Conservation (phyloP, 129 eudicot genomes). For the Chrysanthemum makinoi region DNA sequence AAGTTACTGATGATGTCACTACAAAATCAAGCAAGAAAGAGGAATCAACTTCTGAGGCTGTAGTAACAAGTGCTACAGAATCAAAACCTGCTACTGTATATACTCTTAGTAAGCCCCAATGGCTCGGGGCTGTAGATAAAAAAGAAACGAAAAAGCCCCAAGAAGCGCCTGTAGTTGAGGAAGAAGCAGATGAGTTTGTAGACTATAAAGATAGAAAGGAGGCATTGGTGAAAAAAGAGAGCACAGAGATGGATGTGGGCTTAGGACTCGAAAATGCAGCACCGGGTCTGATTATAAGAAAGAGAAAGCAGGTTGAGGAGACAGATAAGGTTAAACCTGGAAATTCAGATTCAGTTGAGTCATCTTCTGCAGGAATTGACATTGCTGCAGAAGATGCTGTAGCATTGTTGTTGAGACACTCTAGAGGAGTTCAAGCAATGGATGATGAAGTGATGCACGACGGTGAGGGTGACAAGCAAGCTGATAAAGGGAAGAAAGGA, state of each 20-base stretch:
- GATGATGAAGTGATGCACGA: slow-evolving; percentile 32
- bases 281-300: slow-evolving; percentile 90
- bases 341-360: slow-evolving; percentile 24
- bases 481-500: slow-evolving; percentile 32
- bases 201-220: slow-evolving; percentile 81
- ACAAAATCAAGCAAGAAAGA: slow-evolving; percentile 32
- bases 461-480: slow-evolving; percentile 20
- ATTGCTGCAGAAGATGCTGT: no score
- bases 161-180: slow-evolving; percentile 28
- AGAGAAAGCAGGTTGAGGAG: slow-evolving; percentile 34
- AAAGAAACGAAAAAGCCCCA: slow-evolving; percentile 40
- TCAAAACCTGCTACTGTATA: slow-evolving; percentile 41
- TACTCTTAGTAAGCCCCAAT: slow-evolving; percentile 75
- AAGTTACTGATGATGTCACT: slow-evolving; percentile 18
- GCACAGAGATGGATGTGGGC: slow-evolving; percentile 29
- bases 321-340: slow-evolving; percentile 34
- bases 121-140: slow-evolving; percentile 96
- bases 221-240: slow-evolving; percentile 42
- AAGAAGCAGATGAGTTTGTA: slow-evolving; percentile 64
- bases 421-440: slow-evolving; percentile 46
- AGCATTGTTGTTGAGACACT: slow-evolving; percentile 75
- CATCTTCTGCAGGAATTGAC: no score
- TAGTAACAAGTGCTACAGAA: slow-evolving; percentile 34
- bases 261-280: slow-evolving; percentile 75
- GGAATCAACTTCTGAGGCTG: slow-evolving; percentile 29